Conservation (phyloP, 495 filamentous ascomycete genomes). For the Elasticomyces elasticus region DNA sequence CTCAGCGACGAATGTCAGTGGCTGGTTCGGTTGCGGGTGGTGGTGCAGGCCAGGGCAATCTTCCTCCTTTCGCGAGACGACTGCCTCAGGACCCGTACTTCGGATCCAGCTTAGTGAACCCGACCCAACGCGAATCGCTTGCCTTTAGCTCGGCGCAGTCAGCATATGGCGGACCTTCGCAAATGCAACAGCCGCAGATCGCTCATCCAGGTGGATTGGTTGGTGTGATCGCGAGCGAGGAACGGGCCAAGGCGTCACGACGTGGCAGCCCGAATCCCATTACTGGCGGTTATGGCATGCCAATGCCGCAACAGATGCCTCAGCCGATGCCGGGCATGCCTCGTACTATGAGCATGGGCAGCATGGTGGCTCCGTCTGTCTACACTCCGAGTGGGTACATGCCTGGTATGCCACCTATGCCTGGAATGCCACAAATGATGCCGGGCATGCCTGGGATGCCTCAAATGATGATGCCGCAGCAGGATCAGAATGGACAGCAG, state of each 20-base stretch:
- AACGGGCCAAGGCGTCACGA: conserved; percentile 64
- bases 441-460: conserved; percentile 33
- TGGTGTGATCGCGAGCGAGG: conserved; percentile 82
- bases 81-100: conserved; percentile 84
- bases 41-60: conserved; percentile 35
- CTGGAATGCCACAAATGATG: conserved; percentile 1
- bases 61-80: conserved; percentile 79
- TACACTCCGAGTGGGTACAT: conserved; percentile 21
- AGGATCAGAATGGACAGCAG: conserved; percentile 67
- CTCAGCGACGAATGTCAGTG: conserved; percentile 40
- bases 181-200: conserved; percentile 17
- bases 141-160: conserved; percentile 57
- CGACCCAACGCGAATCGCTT: conserved; percentile 64
- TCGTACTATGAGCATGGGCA: conserved; percentile 32
- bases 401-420: conserved; percentile 30
- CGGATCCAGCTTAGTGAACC: conserved; percentile 70
- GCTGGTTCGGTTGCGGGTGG: conserved; percentile 34
- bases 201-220: conserved; percentile 62
- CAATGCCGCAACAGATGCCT: conserved; percentile 27
- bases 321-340: conserved; percentile 22
- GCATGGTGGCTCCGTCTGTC: conserved; percentile 25
- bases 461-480: neutral
- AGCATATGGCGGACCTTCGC: conserved; percentile 38
- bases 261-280: conserved; percentile 64
- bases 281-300: conserved; percentile 26